Conservation (phyloP, 805 yeast genomes). For the Teunomyces lycoperdinae region DNA sequence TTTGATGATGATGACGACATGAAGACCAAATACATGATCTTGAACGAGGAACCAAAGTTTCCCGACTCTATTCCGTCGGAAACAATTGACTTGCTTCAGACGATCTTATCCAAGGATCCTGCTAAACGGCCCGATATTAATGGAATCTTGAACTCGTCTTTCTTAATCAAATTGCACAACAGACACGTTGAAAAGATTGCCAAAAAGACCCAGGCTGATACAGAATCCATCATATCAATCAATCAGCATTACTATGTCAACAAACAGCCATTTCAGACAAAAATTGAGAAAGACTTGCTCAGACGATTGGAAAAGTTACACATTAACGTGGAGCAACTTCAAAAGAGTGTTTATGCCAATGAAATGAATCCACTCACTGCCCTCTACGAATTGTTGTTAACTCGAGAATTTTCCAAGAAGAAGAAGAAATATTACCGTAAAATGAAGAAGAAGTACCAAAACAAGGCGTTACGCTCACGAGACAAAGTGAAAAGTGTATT, state of each 20-base stretch:
- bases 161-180: constrained; percentile 32
- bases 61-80: constrained; percentile 46
- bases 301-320: constrained; percentile 59
- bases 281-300: constrained; percentile 59
- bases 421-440: constrained; percentile 27
- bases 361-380: constrained; percentile 75
- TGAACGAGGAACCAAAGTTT: constrained; percentile 63
- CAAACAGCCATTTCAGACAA: constrained; percentile 49
- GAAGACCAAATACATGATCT: constrained; percentile 56
- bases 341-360: constrained; percentile 52
- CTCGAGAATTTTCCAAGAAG: constrained; percentile 43
- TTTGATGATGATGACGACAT: constrained; percentile 81
- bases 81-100: constrained; percentile 48
- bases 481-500: constrained; percentile 36
- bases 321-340: constrained; percentile 60
- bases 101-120: constrained; percentile 66
- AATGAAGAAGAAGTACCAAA: constrained; percentile 32
- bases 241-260: constrained; percentile 35
- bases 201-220: constrained; percentile 23
- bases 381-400: constrained; percentile 66
- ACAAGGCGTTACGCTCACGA: constrained; percentile 27
- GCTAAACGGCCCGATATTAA: constrained; percentile 50
- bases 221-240: constrained; percentile 37
- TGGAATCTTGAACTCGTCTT: constrained; percentile 36
- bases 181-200: constrained; percentile 18